These are phyloP conservation scores for Pelargonium exstipulatum DNA, from an alignment of 441 rosid species.

Conservation along the genomic window DNA sequence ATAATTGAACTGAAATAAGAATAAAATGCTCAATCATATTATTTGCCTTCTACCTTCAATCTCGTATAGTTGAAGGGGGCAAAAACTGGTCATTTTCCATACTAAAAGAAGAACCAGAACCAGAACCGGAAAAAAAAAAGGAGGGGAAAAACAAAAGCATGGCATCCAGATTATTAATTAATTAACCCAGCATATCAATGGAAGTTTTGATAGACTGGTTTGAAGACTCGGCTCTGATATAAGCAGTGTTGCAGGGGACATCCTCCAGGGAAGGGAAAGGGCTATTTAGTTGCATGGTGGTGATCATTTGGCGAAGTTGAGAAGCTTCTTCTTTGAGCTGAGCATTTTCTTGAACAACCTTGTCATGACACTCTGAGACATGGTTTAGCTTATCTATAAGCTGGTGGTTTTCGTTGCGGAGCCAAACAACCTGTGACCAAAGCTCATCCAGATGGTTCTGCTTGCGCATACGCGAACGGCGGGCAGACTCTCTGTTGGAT, in stretches of 20 bases:
- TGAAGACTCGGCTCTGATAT: conserved; percentile 40
- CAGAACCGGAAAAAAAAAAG: conserved; percentile 7
- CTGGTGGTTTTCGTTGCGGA: conserved; percentile 47
- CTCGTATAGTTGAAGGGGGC: conserved; percentile 19
- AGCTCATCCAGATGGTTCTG: conserved; percentile 73
- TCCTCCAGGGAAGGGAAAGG: conserved; percentile 45
- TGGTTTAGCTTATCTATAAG: conserved; percentile 62
- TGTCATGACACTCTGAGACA: conserved; percentile 51
- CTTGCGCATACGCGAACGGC: conserved; percentile 71
- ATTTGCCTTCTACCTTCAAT: conserved; percentile 15
- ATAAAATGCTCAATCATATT: conserved; percentile 20
- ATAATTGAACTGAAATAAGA: neutral
- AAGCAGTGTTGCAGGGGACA: conserved; percentile 37
- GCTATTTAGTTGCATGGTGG: conserved; percentile 42
- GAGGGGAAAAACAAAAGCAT: conserved; percentile 2
- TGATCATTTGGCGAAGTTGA: conserved; percentile 60
- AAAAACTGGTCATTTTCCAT: conserved; percentile 17
- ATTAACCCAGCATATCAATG: conserved; percentile 27
- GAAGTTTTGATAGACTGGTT: conserved; percentile 39
- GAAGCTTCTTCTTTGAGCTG: conserved; percentile 75
- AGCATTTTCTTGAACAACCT: conserved; percentile 55
- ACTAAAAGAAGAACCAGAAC: conserved; percentile 12
- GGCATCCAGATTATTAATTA: neutral
- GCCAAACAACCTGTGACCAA: conserved; percentile 60
- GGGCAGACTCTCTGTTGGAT: conserved; percentile 72